These are phyloP conservation scores for Rhodotorula diobovata DNA, from an alignment of 768 basidiomycete genomes.

Conservation along the genomic window DNA sequence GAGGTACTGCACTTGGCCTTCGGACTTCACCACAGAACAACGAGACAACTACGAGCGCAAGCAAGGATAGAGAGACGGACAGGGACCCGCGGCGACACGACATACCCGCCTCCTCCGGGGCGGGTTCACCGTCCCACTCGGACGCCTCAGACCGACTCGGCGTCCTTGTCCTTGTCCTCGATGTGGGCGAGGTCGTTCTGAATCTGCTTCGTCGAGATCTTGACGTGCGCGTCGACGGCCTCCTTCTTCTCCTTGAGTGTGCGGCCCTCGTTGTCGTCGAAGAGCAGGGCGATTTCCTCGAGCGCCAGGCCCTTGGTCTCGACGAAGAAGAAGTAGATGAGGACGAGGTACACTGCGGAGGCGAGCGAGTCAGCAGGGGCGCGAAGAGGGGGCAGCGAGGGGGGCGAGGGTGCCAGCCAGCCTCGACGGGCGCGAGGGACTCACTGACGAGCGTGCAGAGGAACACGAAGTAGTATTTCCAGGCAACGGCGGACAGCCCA, in stretches of 20 bases:
- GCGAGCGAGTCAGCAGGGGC: too few species aligned
- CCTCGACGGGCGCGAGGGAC: not conserved
- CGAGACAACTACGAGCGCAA: too few species aligned
- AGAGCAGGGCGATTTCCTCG: constrained; percentile 5
- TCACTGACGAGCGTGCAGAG: constrained; percentile 54
- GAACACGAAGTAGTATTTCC: constrained; percentile 47
- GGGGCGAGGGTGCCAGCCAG: too few species aligned
- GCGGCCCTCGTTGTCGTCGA: constrained; percentile 6
- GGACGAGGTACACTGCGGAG: constrained; percentile 42
- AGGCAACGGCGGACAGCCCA: constrained; percentile 4
- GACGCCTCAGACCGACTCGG: not conserved
- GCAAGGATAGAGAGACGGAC: too few species aligned
- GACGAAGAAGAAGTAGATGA: constrained; percentile 62
- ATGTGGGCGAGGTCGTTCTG: not conserved
- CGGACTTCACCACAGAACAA: too few species aligned
- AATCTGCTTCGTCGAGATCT: not conserved
- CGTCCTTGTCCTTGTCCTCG: constrained; percentile 1
- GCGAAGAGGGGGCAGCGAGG: not conserved
- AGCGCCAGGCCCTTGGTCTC: constrained; percentile 51
- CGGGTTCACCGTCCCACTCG: too few species aligned
- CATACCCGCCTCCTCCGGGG: too few species aligned
- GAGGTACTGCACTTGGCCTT: too few species aligned
- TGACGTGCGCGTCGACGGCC: constrained; percentile 12
- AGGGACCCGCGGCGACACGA: too few species aligned
- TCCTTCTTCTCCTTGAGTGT: constrained; percentile 1